Conservation (phyloP, 352 stramenopile genomes). For the Phytophthora pini region DNA sequence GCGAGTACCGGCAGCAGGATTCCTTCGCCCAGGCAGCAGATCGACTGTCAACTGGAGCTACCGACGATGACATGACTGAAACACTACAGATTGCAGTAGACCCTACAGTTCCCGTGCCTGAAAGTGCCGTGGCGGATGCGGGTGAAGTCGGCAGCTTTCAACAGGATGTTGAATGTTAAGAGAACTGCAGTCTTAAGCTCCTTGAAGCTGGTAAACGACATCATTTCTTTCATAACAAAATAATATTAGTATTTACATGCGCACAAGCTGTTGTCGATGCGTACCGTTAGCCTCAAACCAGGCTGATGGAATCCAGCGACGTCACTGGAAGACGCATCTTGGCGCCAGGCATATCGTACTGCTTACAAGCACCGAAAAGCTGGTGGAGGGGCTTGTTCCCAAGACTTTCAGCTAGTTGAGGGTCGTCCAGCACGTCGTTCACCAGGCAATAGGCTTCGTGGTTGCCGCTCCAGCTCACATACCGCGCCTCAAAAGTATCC, state of each 20-base stretch:
- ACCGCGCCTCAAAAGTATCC: conserved; percentile 55
- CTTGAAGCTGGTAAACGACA: background rate
- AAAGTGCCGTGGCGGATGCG: conserved; percentile 10
- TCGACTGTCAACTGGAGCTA: conserved; percentile 30
- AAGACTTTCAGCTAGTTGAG: conserved; percentile 46
- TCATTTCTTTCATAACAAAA: conserved; percentile 3
- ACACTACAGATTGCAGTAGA: conserved; percentile 24
- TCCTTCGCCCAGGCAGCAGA: conserved; percentile 51
- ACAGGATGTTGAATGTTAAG: conserved; percentile 15
- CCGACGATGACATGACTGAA: conserved; percentile 2
- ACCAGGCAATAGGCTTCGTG: conserved; percentile 66
- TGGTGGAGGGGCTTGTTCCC: conserved; percentile 50
- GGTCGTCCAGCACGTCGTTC: conserved; percentile 65
- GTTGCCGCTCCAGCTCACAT: conserved; percentile 65
- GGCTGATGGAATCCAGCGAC: conserved; percentile 32
- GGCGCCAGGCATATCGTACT: conserved; percentile 48
- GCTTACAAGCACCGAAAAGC: conserved; percentile 69
- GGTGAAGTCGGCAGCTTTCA: conserved; percentile 15
- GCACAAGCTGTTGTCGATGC: background rate
- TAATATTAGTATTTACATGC: conserved; percentile 9
- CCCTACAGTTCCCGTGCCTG: background rate
- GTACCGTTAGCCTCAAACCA: conserved; percentile 17
- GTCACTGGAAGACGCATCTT: conserved; percentile 21
- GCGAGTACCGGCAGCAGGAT: conserved; percentile 43
- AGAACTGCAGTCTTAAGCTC: background rate